These are phyloP conservation scores for Monosporascus ibericus DNA, from an alignment of 2,329 filamentous ascomycete genomes.

Conservation along the genomic window DNA sequence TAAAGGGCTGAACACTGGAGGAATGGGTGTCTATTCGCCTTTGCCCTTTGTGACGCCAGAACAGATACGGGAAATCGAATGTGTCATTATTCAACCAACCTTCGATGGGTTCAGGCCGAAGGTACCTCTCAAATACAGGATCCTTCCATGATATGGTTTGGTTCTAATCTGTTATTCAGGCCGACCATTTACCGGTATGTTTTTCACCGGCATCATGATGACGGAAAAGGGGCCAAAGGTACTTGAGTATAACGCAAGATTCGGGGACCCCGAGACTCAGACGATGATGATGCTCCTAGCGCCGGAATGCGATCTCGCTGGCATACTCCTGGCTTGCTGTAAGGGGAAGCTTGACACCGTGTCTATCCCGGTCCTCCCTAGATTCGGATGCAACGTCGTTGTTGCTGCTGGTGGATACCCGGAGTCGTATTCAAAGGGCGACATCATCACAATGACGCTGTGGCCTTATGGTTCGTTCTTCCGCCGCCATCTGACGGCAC, in stretches of 20 bases:
- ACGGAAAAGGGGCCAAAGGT: conserved; percentile 65
- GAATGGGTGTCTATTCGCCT: conserved; percentile 97
- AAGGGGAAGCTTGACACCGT: too few relatives aligned
- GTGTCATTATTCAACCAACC: conserved; percentile 80
- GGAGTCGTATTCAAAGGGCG: too few relatives aligned
- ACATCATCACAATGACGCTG: too few relatives aligned
- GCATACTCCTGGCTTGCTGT: too few relatives aligned
- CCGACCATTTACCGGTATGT: conserved; percentile 62
- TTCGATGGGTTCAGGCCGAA: conserved; percentile 78
- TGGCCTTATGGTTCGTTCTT: conserved; percentile 43
- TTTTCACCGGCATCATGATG: conserved; percentile 83
- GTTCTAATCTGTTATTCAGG: too few relatives aligned
- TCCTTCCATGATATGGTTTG: too few relatives aligned
- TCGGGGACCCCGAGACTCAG: conserved; percentile 74
- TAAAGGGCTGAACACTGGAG: conserved; percentile 86
- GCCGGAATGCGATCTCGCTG: too few relatives aligned
- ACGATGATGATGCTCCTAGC: conserved; percentile 28
- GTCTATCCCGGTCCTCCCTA: too few relatives aligned
- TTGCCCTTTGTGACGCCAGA: conserved; percentile 71
- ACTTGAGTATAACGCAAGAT: conserved; percentile 75
- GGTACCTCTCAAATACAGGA: conserved; percentile 13
- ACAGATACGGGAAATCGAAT: conserved; percentile 72
- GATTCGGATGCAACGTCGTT: too few relatives aligned
- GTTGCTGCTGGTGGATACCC: too few relatives aligned
- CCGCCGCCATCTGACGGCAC: conserved; percentile 70